Percentiles rank a stretch among this genome's conserved stretches.
phyloP scores from a whole-genome alignment of 495 filamentous ascomycete species.

The Penicillium atrosanguineum region DNA sequence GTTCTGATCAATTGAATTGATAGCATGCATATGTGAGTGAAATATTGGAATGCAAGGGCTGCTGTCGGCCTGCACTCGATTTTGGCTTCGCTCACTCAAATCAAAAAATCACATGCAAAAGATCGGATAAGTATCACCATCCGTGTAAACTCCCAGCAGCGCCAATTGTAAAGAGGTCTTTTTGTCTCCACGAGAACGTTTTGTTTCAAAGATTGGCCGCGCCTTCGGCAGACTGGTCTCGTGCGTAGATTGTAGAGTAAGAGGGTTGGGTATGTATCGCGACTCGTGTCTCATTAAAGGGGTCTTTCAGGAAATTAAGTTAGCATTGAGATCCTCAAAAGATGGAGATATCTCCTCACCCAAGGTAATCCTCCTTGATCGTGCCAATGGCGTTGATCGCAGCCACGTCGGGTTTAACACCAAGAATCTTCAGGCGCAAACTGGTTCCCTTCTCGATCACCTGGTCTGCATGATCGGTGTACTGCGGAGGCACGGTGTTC shows the following conservation, averaged over 20 bases:
- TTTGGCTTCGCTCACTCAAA: background rate
- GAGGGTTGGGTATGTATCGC: slow-evolving; percentile 21
- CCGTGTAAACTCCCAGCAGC: slow-evolving; percentile 3
- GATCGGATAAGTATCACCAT: background rate
- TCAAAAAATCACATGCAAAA: background rate
- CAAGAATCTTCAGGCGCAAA: slow-evolving; percentile 88
- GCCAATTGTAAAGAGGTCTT: background rate
- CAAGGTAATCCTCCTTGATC: slow-evolving; percentile 79
- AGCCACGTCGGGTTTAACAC: slow-evolving; percentile 85
- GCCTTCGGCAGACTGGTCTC: background rate
- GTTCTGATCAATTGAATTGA: background rate
- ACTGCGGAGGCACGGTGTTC: slow-evolving; percentile 81
- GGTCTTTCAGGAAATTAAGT: slow-evolving; percentile 24
- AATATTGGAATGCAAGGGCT: background rate
- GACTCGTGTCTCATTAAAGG: slow-evolving; percentile 33
- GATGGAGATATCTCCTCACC: slow-evolving; percentile 34
- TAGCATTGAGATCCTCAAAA: slow-evolving; percentile 4
- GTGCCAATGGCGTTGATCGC: slow-evolving; percentile 96
- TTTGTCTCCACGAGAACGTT: slow-evolving; percentile 1
- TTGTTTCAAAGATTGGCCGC: background rate
- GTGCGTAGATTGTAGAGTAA: slow-evolving; percentile 3
- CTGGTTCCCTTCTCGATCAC: slow-evolving; percentile 93
- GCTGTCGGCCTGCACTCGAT: background rate
- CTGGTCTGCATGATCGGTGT: slow-evolving; percentile 83
- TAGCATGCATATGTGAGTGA: background rate